Percentiles rank a stretch among this genome's conserved stretches.
These are phyloP conservation scores for Angomonas desouzai DNA, from an alignment of 208 protist species.

Conservation along the genomic window DNA sequence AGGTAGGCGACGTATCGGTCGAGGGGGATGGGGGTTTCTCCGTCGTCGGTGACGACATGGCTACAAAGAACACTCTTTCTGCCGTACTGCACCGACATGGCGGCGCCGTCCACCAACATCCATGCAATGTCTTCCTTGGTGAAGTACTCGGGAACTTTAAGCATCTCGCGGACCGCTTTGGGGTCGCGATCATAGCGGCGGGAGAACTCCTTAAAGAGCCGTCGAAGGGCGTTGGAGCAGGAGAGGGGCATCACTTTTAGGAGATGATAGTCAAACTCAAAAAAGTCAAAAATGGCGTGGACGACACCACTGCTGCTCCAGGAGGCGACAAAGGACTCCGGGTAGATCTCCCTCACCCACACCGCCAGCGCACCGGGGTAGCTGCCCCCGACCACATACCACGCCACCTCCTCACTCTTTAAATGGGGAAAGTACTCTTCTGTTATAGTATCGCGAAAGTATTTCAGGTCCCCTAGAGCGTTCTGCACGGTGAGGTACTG, in stretches of 20 bases:
- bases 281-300: constrained; percentile 41
- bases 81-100: constrained; percentile 46
- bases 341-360: constrained; percentile 33
- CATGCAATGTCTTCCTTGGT: constrained; percentile 36
- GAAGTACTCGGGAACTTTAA: constrained; percentile 34
- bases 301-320: constrained; percentile 46
- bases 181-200: constrained; percentile 21
- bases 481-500: constrained; percentile 35
- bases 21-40: constrained; percentile 13
- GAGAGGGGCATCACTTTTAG: constrained; percentile 21
- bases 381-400: constrained; percentile 41
- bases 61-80: constrained; percentile 11
- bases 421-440: constrained; percentile 15
- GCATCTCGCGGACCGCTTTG: constrained; percentile 5
- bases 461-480: constrained; percentile 29
- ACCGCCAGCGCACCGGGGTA: constrained; percentile 41
- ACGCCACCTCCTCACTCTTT: constrained; percentile 10
- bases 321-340: constrained; percentile 32
- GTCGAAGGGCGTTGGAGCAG: constrained; percentile 21
- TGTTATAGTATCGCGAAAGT: constrained; percentile 26
- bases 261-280: constrained; percentile 36
- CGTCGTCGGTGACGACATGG: constrained; percentile 1
- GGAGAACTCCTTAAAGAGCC: constrained; percentile 23
- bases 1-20: constrained; percentile 16
- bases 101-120: constrained; percentile 42